These are phyloP conservation scores for Diaporthe helianthi DNA, from an alignment of 2,329 filamentous ascomycete species.

Conservation along the genomic window DNA sequence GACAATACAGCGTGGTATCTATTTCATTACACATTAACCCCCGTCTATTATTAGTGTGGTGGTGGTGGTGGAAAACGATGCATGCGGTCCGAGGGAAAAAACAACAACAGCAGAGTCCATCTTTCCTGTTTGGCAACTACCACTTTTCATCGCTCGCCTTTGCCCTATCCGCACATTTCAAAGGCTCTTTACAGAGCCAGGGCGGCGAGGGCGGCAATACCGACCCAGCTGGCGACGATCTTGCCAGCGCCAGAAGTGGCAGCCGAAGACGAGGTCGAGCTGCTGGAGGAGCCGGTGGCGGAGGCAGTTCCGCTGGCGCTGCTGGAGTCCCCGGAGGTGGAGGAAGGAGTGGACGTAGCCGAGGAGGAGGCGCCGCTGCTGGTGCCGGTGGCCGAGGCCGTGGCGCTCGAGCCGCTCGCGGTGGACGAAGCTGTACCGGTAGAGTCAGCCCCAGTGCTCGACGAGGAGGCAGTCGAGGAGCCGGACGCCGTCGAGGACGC, in stretches of 20 bases:
- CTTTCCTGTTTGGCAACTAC: neutral
- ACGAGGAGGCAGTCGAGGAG: slow-evolving; percentile 12
- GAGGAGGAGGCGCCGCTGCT: slow-evolving; percentile 2
- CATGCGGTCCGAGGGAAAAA: neutral
- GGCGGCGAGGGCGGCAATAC: slow-evolving; percentile 29
- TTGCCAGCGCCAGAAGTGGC: slow-evolving; percentile 30
- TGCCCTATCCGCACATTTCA: neutral
- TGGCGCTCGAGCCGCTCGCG: neutral
- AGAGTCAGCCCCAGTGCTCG: slow-evolving; percentile 2
- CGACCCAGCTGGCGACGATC: slow-evolving; percentile 32
- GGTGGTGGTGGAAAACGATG: neutral
- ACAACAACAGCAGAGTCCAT: neutral
- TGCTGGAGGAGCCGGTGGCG: neutral
- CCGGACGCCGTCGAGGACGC: slow-evolving; percentile 16
- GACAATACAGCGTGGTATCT: slow-evolving; percentile 22
- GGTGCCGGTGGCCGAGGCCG: slow-evolving; percentile 22
- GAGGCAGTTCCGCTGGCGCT: slow-evolving; percentile 5
- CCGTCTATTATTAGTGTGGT: slow-evolving; percentile 17
- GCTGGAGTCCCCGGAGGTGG: slow-evolving; percentile 6
- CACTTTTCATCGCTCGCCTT: neutral
- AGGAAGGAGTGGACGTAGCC: neutral
- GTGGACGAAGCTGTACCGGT: slow-evolving; percentile 20
- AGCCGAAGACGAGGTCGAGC: slow-evolving; percentile 12
- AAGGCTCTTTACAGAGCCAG: slow-evolving; percentile 29
- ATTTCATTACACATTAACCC: slow-evolving; percentile 31